Evolutionary conservation across 148 eudicot genomes (phyloP), one percentile per base, ranked within the genome.

Genomic region (Talinum fruticosum): DNA sequence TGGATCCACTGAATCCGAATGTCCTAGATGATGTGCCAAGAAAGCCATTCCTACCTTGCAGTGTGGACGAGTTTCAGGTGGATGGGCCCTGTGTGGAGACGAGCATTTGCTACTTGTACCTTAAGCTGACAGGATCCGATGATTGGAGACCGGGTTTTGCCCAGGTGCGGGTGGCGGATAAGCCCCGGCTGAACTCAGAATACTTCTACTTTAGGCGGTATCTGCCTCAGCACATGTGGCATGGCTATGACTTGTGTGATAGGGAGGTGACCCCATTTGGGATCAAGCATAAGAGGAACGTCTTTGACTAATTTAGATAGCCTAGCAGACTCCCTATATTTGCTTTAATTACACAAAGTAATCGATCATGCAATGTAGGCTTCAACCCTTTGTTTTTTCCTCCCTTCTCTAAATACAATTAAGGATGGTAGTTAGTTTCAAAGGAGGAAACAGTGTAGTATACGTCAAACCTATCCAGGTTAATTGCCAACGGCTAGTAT

Each of bases 91-190:
- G 93, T 32, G 88, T 88, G 72, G 83, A 87, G 29, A 84, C 86
- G 24, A 79, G 80, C 44, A 73, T 90, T 19, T 90, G 91, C 77
- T 90, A 88, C 79, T 53, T 90, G 34, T 88, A 87, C 82, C 83
- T 90, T 28, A 85, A 83, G 37, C 71, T 88, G 38, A 62, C 72
- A n/a, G 91, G 90, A 23, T 65, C 79, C 4, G 91, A 90, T 28
- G 88, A 88, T 8, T 90, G 93, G 91, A 57, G 90, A 24, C 93
- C 91, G 0, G 88, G 93, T 18, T 88, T 85, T 74, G 93, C 84
- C 0, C 88, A 83, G 61, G 88, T 88, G 14, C 87, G 57, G 67
- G 89, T 66, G 0, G 35, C 82, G 10, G 86, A 84, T 44, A 78
- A 72, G 21, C 38, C 85, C 30, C 86, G 71, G 77, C 72, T 85